Evolutionary conservation across 2,329 filamentous ascomycete genomes (phyloP).

Genomic region (Harringtonia aguacate): DNA sequence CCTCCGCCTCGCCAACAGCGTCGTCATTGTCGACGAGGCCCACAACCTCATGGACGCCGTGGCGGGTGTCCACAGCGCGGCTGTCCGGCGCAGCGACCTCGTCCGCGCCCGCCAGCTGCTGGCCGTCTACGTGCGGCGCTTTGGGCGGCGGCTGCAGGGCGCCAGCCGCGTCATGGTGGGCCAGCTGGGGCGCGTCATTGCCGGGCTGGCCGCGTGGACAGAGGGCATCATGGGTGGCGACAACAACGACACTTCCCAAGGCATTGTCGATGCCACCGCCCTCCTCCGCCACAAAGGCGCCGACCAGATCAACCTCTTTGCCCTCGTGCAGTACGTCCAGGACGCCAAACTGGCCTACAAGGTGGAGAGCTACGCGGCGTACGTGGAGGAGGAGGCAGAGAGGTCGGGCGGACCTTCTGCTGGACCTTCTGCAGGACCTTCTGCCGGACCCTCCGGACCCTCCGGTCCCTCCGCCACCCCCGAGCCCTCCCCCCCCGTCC

Average conservation of each 20-base stretch:
- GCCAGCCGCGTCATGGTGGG: slow-evolving; percentile 87
- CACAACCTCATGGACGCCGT: slow-evolving; percentile 98
- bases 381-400: slow-evolving; percentile 40
- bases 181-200: slow-evolving; percentile 73
- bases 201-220: slow-evolving; percentile 64
- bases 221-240: slow-evolving; percentile 38
- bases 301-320: slow-evolving; percentile 91
- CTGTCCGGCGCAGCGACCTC: slow-evolving; percentile 64
- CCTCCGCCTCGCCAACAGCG: slow-evolving; percentile 73
- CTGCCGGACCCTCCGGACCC: too few species aligned
- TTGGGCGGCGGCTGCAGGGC: slow-evolving; percentile 79
- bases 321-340: slow-evolving; percentile 77
- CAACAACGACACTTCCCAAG: slow-evolving; percentile 33
- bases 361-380: slow-evolving; percentile 75
- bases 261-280: slow-evolving; percentile 57
- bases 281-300: slow-evolving; percentile 76
- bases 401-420: too few species aligned
- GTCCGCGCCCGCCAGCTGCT: slow-evolving; percentile 64
- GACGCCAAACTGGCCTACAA: slow-evolving; percentile 91
- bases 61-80: slow-evolving; percentile 71
- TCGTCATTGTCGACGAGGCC: slow-evolving; percentile 95
- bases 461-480: not conserved
- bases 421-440: too few species aligned
- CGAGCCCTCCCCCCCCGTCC: slow-evolving; percentile 38
- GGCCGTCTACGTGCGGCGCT: slow-evolving; percentile 72